phyloP scores from a whole-genome alignment of 129 eudicot genomes.

The Flaveria bidentis region DNA sequence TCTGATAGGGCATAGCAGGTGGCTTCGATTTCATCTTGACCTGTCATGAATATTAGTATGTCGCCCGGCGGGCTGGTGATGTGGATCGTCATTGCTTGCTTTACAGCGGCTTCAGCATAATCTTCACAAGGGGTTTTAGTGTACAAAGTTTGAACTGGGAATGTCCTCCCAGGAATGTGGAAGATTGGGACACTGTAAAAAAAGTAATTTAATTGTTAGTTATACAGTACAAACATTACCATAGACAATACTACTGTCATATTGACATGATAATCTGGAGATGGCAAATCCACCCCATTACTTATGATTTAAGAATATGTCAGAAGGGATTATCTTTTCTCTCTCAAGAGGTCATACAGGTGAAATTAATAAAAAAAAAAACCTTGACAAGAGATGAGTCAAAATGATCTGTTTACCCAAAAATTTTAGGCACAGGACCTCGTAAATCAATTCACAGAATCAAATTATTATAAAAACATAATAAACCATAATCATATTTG shows the following conservation, averaged over 20 bases:
- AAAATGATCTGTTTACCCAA: neutral
- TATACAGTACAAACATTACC: neutral
- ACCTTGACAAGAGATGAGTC: neutral
- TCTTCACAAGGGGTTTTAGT: constrained; percentile 70
- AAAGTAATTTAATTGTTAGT: neutral
- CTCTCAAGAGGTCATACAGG: neutral
- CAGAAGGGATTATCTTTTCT: neutral
- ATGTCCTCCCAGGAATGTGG: constrained; percentile 75
- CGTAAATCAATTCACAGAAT: no score
- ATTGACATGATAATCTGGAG: neutral
- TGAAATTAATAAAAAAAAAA: neutral
- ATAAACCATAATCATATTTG: no score
- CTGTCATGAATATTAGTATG: constrained; percentile 73
- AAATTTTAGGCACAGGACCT: no score
- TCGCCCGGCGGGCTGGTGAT: constrained; percentile 65
- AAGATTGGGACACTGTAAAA: constrained; percentile 65
- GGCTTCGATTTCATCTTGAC: constrained; percentile 73
- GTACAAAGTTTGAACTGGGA: constrained; percentile 57
- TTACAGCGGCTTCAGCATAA: constrained; percentile 72
- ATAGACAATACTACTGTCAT: neutral
- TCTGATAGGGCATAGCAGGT: constrained; percentile 58
- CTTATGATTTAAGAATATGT: neutral
- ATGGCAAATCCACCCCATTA: neutral
- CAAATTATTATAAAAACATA: no score
- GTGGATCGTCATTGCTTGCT: constrained; percentile 75